Base-by-base conservation (phyloP, 2,329 filamentous ascomycete genomes). In the Nemania serpens region DNA sequence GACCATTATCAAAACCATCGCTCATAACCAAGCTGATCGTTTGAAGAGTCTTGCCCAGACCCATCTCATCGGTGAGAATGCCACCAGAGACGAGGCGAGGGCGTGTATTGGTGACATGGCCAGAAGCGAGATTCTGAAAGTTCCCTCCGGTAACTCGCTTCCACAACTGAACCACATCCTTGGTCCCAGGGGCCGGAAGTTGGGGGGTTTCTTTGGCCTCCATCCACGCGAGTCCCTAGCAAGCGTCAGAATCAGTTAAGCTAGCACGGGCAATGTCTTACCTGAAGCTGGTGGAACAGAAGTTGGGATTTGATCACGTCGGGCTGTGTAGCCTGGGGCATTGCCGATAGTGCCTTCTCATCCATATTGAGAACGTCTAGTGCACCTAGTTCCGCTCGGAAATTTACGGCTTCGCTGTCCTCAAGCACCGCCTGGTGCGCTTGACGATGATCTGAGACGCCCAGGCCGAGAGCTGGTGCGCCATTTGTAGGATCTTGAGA, bases 21-120 rank as follows among this genome's bases (percentile, higher is more conserved):
- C 79, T 79, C 52, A 93, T 77, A 57, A 97, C 88, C 37, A 96
- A 77, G 55, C 91, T 90, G 67, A 97, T 94, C 49, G 93, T 84
- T 72, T 96, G 90, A 9, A 97, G 81, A 0, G 93, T 97, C 78
- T 96, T 96, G 22, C 93, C 93, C 5, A 97, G 77, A 3, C 93
- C 93, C 93, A 97, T 97, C 69, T 97, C 93, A 73, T 97, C 93
- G 1, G 92, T 91, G 9, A 97, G 81, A 51, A 97, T 93, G 34
- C 93, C 93, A 17, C 93, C 93, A 51, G 87, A 91, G 6, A 91
- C 86, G 20, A 96, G 81, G 0, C 78, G 74, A 0, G 91, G 91
- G 1, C 82, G 75, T 2, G 73, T 74, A 0, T 73, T 74, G 9
- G 83, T 86, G 10, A 86, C 83, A 71, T 88, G 93, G 54, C 88